These are phyloP conservation scores for Periconia sp. DNA, from an alignment of 2,329 filamentous ascomycete species.

Conservation along the genomic window DNA sequence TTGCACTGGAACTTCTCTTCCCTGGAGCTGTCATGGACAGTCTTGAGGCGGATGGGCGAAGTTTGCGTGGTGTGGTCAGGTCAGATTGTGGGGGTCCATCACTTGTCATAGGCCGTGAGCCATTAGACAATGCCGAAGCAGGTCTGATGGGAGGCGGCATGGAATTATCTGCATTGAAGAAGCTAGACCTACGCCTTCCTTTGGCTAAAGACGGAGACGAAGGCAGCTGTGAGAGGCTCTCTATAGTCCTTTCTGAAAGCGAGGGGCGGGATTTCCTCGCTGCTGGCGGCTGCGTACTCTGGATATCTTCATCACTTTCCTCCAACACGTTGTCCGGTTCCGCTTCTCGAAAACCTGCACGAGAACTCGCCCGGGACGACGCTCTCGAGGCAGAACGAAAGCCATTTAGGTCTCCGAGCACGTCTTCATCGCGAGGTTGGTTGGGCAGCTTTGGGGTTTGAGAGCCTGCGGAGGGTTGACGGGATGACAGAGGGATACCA, in stretches of 20 bases:
- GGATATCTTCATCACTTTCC: slow-evolving; percentile 13
- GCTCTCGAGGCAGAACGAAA: slow-evolving; percentile 47
- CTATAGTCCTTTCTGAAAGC: slow-evolving; percentile 80
- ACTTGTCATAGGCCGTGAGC: slow-evolving; percentile 51
- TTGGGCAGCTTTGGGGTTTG: slow-evolving; percentile 13
- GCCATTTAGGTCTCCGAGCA: slow-evolving; percentile 45
- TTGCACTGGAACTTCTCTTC: slow-evolving; percentile 40
- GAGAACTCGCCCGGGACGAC: slow-evolving; percentile 43
- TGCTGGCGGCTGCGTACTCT: slow-evolving; percentile 9
- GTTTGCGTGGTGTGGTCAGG: slow-evolving; percentile 34
- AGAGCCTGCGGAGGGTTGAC: slow-evolving; percentile 26
- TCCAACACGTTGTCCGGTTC: slow-evolving; percentile 23
- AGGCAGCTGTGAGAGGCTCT: slow-evolving; percentile 77
- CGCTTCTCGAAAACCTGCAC: slow-evolving; percentile 37
- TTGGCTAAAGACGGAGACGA: slow-evolving; percentile 67
- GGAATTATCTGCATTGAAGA: slow-evolving; percentile 68
- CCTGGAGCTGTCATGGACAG: slow-evolving; percentile 40
- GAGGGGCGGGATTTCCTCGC: slow-evolving; percentile 55
- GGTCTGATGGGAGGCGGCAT: slow-evolving; percentile 65
- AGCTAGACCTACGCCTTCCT: slow-evolving; percentile 67
- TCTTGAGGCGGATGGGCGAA: slow-evolving; percentile 15
- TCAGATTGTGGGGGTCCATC: slow-evolving; percentile 39
- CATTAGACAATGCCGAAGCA: slow-evolving; percentile 59
- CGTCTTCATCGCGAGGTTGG: slow-evolving; percentile 37
- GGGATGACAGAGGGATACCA: slow-evolving; percentile 36